A percentile compares a stretch with the other conserved stretches of the same genome.
phyloP scores from a whole-genome alignment of 441 rosid species.

The Erodium chrysanthum region DNA sequence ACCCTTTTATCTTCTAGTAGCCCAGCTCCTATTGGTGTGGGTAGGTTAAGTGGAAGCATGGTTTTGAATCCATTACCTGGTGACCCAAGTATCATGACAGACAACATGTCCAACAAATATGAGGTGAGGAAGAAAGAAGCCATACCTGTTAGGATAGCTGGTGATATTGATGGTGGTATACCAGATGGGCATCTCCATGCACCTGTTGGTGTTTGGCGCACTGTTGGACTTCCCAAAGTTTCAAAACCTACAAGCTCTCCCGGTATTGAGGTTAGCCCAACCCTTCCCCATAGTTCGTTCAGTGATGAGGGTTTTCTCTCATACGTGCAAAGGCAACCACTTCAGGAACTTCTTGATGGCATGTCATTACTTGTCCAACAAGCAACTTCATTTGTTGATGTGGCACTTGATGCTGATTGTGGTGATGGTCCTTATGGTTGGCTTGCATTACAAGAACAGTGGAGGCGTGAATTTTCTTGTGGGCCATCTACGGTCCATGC shows the following conservation, averaged over 20 bases:
- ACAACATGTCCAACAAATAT: conserved; percentile 62
- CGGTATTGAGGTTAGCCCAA: conserved; percentile 60
- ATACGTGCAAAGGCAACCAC: conserved; percentile 85
- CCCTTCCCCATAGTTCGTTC: conserved; percentile 63
- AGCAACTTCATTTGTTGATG: conserved; percentile 95
- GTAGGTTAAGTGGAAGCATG: conserved; percentile 53
- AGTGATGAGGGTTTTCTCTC: conserved; percentile 71
- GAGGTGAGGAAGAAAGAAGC: conserved; percentile 78
- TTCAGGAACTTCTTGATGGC: conserved; percentile 92
- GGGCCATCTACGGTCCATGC: conserved; percentile 98
- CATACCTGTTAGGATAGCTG: conserved; percentile 87
- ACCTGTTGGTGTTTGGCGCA: conserved; percentile 97
- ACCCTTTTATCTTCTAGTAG: conserved; percentile 42
- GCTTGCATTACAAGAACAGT: conserved; percentile 98
- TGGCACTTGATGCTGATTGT: conserved; percentile 85
- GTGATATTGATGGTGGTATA: conserved; percentile 77
- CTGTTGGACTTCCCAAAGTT: conserved; percentile 81
- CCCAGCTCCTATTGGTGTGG: conserved; percentile 38
- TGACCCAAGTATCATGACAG: conserved; percentile 73
- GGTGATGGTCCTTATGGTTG: conserved; percentile 95
- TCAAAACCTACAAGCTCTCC: conserved; percentile 58
- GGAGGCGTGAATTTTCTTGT: conserved; percentile 94
- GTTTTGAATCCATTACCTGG: conserved; percentile 61
- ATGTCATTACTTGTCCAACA: conserved; percentile 87
- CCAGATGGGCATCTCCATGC: conserved; percentile 74